Conservation (phyloP, 768 basidiomycete genomes). For the Pholiota microspora region DNA sequence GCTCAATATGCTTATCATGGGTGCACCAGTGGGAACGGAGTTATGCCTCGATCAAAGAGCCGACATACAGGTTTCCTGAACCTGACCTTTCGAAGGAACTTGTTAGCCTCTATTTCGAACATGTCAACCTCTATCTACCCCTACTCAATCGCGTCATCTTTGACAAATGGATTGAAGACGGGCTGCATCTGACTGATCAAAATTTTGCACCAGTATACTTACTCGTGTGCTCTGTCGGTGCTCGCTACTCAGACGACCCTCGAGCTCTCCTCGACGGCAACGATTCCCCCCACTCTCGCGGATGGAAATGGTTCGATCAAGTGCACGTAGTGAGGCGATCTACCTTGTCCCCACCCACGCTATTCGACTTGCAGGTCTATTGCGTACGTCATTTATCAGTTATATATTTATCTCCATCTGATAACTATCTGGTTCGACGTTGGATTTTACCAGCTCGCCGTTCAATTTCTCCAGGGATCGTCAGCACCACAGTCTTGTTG, state of each 20-base stretch:
- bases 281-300: slow-evolving; percentile 42
- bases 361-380: slow-evolving; percentile 77
- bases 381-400: slow-evolving; percentile 34
- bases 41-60: slow-evolving; percentile 9
- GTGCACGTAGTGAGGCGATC: slow-evolving; percentile 63
- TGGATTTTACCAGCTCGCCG: slow-evolving; percentile 57
- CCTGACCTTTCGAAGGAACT: slow-evolving; percentile 48
- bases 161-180: slow-evolving; percentile 43
- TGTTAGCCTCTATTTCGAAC: slow-evolving; percentile 62
- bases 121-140: slow-evolving; percentile 57
- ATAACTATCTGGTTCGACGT: not conserved
- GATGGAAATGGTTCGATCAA: slow-evolving; percentile 71
- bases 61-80: slow-evolving; percentile 46
- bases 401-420: not conserved
- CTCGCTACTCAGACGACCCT: slow-evolving; percentile 57
- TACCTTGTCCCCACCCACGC: slow-evolving; percentile 58
- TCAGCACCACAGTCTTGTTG: slow-evolving; percentile 65
- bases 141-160: slow-evolving; percentile 76
- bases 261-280: slow-evolving; percentile 44
- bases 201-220: slow-evolving; percentile 61
- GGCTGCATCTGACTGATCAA: slow-evolving; percentile 46
- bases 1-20: not conserved
- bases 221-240: slow-evolving; percentile 68
- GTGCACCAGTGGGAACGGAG: slow-evolving; percentile 38
- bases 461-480: slow-evolving; percentile 52